Evolutionary conservation across 2,329 filamentous ascomycete genomes (phyloP), one percentile per base, ranked within the genome.

Genomic region (Phaeosphaeria sp.): DNA sequence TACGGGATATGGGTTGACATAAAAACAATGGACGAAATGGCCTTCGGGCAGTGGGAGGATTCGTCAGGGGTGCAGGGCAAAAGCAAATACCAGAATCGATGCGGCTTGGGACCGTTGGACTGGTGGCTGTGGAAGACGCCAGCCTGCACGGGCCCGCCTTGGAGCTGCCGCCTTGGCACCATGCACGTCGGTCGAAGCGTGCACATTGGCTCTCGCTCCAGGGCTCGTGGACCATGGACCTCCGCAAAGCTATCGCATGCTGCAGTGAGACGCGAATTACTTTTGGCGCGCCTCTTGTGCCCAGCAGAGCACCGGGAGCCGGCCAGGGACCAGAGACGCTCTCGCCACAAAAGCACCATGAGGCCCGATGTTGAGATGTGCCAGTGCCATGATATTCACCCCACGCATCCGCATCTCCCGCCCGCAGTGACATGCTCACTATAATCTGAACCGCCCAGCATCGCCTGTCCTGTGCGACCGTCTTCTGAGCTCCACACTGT

Each of bases 321-420:
- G 48, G 27, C 47, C 41, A 46, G 39, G 50, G 52, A 46, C 27
- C 23, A 39, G 15, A 50, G 53, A 53, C 27, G 51, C 41, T 59
- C 60, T 57, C 52, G 54, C 60, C 60, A 55, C 52, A 59, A 57
- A 59, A 65, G 61, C 59, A 68, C 54, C 52, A 47, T 51, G 46
- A 54, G 42, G 48, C 46, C 50, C 46, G 49, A 49, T 46, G 33
- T 43, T 50, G 46, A 46, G 23, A 48, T 51, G 23, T 49, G 48
- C 54, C 36, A 59, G 46, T 41, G 46, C 36, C 36, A 33, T 49
- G 17, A 36, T 22, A 33, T 49, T 49, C 55, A 66, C 60, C 67
- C 64, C 67, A 67, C 67, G 64, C 62, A 52, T 17, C 54, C 50
- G 50, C 56, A 51, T 43, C 54, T 54, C 57, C 56, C 54, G 58